Evolutionary conservation across 441 rosid species (phyloP).

Genomic region (Mallotus japonicus): DNA sequence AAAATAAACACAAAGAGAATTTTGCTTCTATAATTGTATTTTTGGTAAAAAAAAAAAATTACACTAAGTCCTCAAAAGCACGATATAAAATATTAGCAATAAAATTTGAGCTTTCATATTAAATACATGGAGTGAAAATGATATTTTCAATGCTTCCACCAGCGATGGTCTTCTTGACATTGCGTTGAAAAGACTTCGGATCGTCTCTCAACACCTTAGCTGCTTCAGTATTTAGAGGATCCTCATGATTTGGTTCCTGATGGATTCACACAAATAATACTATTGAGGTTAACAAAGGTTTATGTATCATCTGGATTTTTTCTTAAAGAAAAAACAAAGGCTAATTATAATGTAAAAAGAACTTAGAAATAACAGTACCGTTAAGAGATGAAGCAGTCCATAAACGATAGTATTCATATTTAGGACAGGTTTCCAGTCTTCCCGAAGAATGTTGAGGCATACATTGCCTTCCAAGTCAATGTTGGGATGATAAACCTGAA

Average conservation of each 20-base stretch:
- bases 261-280: slow-evolving; percentile 11
- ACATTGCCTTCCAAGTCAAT: slow-evolving; percentile 96
- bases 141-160: slow-evolving; percentile 81
- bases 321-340: not conserved
- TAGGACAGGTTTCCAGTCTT: slow-evolving; percentile 97
- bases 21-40: no score
- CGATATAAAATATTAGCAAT: no score
- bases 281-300: no score
- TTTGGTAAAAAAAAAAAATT: no score
- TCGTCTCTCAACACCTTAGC: slow-evolving; percentile 82
- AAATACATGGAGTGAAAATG: slow-evolving; percentile 66
- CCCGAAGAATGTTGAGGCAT: slow-evolving; percentile 84
- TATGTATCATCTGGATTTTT: no score
- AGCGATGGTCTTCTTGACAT: slow-evolving; percentile 75
- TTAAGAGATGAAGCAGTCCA: slow-evolving; percentile 86
- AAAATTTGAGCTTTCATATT: slow-evolving; percentile 12
- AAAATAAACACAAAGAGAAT: no score
- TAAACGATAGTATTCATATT: slow-evolving; percentile 87
- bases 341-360: no score
- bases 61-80: no score
- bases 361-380: slow-evolving; percentile 44
- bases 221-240: slow-evolving; percentile 91
- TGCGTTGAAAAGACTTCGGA: slow-evolving; percentile 68
- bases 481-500: slow-evolving; percentile 88
- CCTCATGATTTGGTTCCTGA: slow-evolving; percentile 90